Evolutionary conservation across 208 protist species (phyloP).

Genomic region (Acanthamoeba castellanii): DNA sequence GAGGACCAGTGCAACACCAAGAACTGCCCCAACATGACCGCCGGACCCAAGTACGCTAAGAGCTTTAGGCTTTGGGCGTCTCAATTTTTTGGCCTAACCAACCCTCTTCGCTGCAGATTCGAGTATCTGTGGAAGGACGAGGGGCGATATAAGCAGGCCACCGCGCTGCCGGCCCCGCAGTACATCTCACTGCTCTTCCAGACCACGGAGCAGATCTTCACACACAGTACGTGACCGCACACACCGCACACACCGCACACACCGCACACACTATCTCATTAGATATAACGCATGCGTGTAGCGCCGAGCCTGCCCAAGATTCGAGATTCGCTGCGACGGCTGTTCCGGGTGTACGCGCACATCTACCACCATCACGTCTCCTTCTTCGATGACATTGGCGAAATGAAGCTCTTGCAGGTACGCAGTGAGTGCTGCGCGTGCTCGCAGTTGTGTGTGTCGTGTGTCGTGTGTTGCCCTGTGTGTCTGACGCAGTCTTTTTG

Average conservation of each 20-base stretch:
- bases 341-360: conserved; percentile 62
- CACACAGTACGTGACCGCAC: not conserved
- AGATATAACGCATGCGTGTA: not conserved
- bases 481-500: not conserved
- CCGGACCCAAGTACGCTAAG: not conserved
- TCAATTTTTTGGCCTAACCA: not conserved
- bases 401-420: conserved; percentile 59
- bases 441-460: not conserved
- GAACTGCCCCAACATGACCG: conserved; percentile 38
- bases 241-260: not conserved
- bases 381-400: conserved; percentile 47
- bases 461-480: too few relatives aligned
- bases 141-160: conserved; percentile 12
- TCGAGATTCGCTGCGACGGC: not conserved
- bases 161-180: not conserved
- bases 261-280: too few relatives aligned
- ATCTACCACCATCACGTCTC: conserved; percentile 31
- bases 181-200: conserved; percentile 46
- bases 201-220: not conserved
- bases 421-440: not conserved
- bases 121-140: conserved; percentile 60
- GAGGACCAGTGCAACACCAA: conserved; percentile 35
- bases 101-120: not conserved
- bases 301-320: not conserved
- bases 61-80: not conserved